These are phyloP conservation scores for Omphalotus olearius DNA, from an alignment of 1,284 basidiomycete species.

Conservation along the genomic window DNA sequence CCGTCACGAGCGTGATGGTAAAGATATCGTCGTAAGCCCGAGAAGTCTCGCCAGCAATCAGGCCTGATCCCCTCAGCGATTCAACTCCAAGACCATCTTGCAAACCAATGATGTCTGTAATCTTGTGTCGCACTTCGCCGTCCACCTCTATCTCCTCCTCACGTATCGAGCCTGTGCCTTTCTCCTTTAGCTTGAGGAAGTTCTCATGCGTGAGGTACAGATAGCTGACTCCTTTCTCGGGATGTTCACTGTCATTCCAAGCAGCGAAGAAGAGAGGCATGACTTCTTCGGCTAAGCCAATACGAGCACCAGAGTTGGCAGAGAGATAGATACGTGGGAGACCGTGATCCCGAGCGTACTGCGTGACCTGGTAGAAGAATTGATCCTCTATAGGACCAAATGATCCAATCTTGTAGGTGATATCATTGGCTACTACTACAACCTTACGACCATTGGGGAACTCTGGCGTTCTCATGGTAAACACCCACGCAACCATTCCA, in stretches of 20 bases:
- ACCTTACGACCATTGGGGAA: conserved; percentile 86
- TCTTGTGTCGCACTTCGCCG: conserved; percentile 88
- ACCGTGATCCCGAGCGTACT: conserved; percentile 87
- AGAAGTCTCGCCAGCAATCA: conserved; percentile 98
- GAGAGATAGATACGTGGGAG: conserved; percentile 96
- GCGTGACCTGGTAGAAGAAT: conserved; percentile 94
- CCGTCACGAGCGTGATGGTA: conserved; percentile 98
- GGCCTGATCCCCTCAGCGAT: conserved; percentile 91
- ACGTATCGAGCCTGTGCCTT: conserved; percentile 74
- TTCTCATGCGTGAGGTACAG: conserved; percentile 91
- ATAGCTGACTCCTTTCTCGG: conserved; percentile 96
- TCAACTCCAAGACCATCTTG: conserved; percentile 99
- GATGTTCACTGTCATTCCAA: conserved; percentile 79
- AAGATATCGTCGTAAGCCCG: conserved; percentile 99
- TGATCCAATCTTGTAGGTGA: conserved; percentile 98
- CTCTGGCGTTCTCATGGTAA: conserved; percentile 91
- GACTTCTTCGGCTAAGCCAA: conserved; percentile 93
- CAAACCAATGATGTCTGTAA: conserved; percentile 94
- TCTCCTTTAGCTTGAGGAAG: conserved; percentile 79
- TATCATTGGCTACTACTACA: conserved; percentile 96
- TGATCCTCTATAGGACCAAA: conserved; percentile 96
- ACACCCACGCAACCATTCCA: conserved; percentile 99
- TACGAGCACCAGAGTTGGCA: conserved; percentile 96
- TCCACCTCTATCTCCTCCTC: conserved; percentile 84
- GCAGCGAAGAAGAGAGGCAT: conserved; percentile 88